phyloP scores from a whole-genome alignment of 805 yeast species.

The Pichia rugopelliculosa region DNA sequence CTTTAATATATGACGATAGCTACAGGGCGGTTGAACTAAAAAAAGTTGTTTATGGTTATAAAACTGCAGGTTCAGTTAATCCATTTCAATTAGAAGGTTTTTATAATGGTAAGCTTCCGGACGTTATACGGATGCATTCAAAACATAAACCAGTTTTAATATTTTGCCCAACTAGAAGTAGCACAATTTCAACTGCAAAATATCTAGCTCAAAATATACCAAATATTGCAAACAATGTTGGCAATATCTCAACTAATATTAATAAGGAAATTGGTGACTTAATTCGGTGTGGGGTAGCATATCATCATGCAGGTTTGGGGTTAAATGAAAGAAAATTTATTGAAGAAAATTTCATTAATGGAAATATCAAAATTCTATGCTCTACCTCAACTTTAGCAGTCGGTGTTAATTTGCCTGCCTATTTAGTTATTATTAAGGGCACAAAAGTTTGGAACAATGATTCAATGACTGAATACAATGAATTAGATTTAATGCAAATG shows the following conservation, averaged over 20 bases:
- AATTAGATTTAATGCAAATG: conserved; percentile 78
- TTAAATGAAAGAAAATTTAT: conserved; percentile 62
- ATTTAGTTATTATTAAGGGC: conserved; percentile 69
- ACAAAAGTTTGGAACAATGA: conserved; percentile 56
- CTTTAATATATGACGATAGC: conserved; percentile 87
- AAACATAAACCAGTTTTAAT: conserved; percentile 65
- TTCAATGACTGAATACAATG: conserved; percentile 54
- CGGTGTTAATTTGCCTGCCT: conserved; percentile 81
- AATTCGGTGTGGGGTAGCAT: conserved; percentile 59
- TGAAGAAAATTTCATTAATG: conserved; percentile 58
- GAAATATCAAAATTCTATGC: conserved; percentile 57
- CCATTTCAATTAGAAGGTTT: conserved; percentile 41
- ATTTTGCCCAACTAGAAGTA: conserved; percentile 76
- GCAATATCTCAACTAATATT: conserved; percentile 56
- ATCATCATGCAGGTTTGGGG: conserved; percentile 76
- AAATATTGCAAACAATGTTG: conserved; percentile 62
- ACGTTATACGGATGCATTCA: conserved; percentile 33
- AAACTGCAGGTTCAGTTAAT: conserved; percentile 30
- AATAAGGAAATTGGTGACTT: conserved; percentile 51
- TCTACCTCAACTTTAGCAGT: conserved; percentile 79
- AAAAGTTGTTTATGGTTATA: conserved; percentile 50
- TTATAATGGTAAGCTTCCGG: conserved; percentile 35
- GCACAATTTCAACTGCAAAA: conserved; percentile 68
- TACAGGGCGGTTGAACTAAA: conserved; percentile 89
- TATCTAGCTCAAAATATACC: conserved; percentile 61